phyloP scores from a whole-genome alignment of 2,329 filamentous ascomycete species.

The Diaporthe aspalathi region DNA sequence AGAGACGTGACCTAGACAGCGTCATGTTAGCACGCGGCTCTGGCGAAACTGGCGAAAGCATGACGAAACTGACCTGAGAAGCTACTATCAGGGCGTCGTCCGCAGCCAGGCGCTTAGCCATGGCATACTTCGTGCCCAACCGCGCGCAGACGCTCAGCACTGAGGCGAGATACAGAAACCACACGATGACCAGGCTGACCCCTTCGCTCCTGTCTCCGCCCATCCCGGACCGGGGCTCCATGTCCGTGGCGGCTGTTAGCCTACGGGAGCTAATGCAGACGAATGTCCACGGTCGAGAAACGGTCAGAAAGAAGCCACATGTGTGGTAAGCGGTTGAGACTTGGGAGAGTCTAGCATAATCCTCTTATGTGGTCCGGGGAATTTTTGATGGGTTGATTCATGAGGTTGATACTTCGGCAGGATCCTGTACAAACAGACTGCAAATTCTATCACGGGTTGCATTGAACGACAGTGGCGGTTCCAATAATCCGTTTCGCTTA shows the following conservation, averaged over 20 bases:
- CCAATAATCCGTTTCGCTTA: neutral
- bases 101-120: constrained; percentile 7
- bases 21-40: neutral
- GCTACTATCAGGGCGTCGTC: constrained; percentile 14
- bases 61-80: neutral
- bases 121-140: constrained; percentile 27
- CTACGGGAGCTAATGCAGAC: constrained; percentile 21
- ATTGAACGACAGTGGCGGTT: neutral
- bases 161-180: constrained; percentile 19
- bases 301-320: neutral
- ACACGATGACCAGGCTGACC: constrained; percentile 16
- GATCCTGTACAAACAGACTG: fast-evolving
- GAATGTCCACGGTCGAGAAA: too few species aligned
- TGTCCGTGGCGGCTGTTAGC: neutral
- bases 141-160: constrained; percentile 19
- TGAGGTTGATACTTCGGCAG: neutral
- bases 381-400: too few species aligned
- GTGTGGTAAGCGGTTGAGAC: neutral
- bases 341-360: neutral
- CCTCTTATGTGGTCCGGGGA: neutral
- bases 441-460: too few species aligned
- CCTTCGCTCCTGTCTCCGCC: constrained; percentile 12
- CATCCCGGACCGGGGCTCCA: neutral
- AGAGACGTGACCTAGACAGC: neutral
- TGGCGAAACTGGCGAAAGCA: neutral